Evolutionary conservation across 352 stramenopile species (phyloP), one percentile per base, ranked within the genome.

Genomic region (Phytopythium kandeliae): DNA sequence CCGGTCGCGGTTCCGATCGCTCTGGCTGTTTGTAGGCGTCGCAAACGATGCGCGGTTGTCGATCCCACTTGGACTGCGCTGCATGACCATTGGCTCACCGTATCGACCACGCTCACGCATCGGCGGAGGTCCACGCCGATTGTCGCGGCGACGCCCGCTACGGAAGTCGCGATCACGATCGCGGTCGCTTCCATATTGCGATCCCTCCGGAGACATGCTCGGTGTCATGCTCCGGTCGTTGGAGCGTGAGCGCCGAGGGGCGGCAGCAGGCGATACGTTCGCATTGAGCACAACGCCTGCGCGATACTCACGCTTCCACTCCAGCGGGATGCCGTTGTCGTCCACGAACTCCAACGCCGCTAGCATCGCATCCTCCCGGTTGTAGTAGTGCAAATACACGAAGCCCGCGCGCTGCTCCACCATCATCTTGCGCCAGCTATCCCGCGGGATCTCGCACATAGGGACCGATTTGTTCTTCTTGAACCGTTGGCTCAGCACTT

Each of bases 391-490:
- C 13, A 84, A 34, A 24, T 69, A 78, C 15, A 86, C 60, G 2
- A 61, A 45, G 4, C 51, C 61, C 15, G 57, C 38, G 24, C 67
- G 41, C 38, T 77, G 62, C 15, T 62, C 67, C 48, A 75, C 65
- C 15, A 78, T 60, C 47, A 71, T 64, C 21, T 55, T 51, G 46
- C 78, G 69, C 74, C 74, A 86, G n/a, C 78, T 79, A 25, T 82
- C 70, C 24, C 65, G 69, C 48, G 64, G 55, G 15, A 86, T 84
- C 34, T 82, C 71, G 38, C 65, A 74, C 1, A 70, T 66, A 21
- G 71, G 74, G 12, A 80, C 58, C 16, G 67, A 69, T 19, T 68
- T 72, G 43, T 81, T 76, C 35, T 78, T 62, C 15, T 61, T 71
- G 53, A 74, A 84, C 24, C 74, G 72, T 37, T 79, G 59, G 56